Percentiles rank a stretch among this genome's conserved stretches.
Conservation (phyloP, 768 basidiomycete species). For the Termitomyces sp. region DNA sequence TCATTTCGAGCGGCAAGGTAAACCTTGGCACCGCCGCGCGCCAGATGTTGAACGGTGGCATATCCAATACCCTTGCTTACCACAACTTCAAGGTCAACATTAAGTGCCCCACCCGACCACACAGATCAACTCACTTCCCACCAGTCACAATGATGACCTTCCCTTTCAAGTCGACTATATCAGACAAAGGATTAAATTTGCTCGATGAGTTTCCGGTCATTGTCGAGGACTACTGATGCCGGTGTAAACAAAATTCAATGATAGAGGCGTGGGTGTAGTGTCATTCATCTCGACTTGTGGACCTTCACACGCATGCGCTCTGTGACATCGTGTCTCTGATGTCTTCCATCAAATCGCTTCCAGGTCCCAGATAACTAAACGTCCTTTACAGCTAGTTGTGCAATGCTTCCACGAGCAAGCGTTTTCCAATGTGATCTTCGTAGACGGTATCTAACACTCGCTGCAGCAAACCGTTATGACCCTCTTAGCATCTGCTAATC, state of each 20-base stretch:
- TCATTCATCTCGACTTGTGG: background rate
- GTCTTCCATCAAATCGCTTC: too few species aligned
- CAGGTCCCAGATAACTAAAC: too few species aligned
- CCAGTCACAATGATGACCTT: constrained; percentile 56
- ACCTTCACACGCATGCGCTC: background rate
- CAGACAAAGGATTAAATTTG: constrained; percentile 14
- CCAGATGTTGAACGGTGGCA: constrained; percentile 46
- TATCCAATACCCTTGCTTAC: constrained; percentile 32
- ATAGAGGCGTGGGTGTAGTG: background rate
- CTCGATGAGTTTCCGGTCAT: background rate
- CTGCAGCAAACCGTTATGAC: too few species aligned
- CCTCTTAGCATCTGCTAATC: too few species aligned
- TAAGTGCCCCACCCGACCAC: background rate
- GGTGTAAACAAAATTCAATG: background rate
- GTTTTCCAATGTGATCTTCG: too few species aligned
- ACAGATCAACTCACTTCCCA: constrained; percentile 36
- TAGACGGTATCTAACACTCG: too few species aligned
- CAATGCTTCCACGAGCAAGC: too few species aligned
- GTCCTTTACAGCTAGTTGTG: too few species aligned
- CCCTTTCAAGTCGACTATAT: constrained; percentile 39
- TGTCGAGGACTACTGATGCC: background rate
- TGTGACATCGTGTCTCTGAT: background rate
- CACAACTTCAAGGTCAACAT: background rate
- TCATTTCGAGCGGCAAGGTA: constrained; percentile 52
- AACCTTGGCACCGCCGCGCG: constrained; percentile 49